Base-by-base conservation (phyloP, 225 moss, liverwort and hornwort genomes). In the Asterella californica region DNA sequence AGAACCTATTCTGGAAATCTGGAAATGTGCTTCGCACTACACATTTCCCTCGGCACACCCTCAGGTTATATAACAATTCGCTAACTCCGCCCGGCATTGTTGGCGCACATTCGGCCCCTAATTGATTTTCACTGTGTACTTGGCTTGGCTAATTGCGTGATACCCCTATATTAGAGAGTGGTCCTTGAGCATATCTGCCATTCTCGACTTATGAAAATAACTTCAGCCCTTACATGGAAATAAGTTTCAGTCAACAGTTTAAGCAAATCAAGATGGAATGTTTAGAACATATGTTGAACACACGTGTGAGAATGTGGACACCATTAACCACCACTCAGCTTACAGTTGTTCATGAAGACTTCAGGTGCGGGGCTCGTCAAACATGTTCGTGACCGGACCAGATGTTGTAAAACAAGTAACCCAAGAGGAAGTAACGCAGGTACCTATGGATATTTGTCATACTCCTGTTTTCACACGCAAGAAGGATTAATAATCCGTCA, bases 301-400 rank as follows among this genome's bases (percentile, higher is more conserved):
- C 4, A 45, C 42, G 24, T 45, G 9, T 45, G 42, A 42, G 24
- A 46, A 24, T 10, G 25, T 70, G n/a, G 70, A 25, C 24, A 25
- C 24, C 70, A 24, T 10, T n/a, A 8, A 17, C 38, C 21, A 7
- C 9, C 70, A 46, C 1, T 25, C 45, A 70, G 22, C 38, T 46
- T 33, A 42, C 30, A 1, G 9, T 11, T 17, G 57, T 75, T 10
- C 55, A 7, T 33, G 19, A 61, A 45, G 7, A 34, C 18, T 72
- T 34, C 74, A 85, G 85, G 79, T 83, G 36, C 77, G 77, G 29
- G 86, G 83, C 24, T 76, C 83, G 11, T 86, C 83, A 63, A 76
- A 86, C 33, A 86, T 83, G 86, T 86, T 83, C 75, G 86, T 86
- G 37, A 86, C 83, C 60, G 86, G 86, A 60, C 83, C 86, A 73